Conservation (phyloP, 1,139 yeast genomes). For the Sugiyamaella japonica region DNA sequence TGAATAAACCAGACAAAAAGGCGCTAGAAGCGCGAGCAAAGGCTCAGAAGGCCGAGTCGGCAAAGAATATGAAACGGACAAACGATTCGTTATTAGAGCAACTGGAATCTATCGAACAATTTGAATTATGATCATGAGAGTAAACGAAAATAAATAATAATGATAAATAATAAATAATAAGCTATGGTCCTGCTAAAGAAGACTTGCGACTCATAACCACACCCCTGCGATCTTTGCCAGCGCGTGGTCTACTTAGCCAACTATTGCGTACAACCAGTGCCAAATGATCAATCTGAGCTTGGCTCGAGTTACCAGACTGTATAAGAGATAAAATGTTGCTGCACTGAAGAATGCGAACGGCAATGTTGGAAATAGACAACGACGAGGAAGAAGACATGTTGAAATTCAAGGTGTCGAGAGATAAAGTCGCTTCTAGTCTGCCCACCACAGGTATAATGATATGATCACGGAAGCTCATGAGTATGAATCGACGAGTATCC, state of each 20-base stretch:
- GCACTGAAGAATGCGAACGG: constrained; percentile 53
- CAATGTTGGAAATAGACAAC: constrained; percentile 35
- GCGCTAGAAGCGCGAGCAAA: constrained; percentile 49
- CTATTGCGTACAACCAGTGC: constrained; percentile 31
- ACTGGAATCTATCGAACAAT: constrained; percentile 57
- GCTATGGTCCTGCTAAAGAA: too few species aligned
- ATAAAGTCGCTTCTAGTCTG: constrained; percentile 49
- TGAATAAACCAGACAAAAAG: constrained; percentile 39
- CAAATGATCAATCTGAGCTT: constrained; percentile 52
- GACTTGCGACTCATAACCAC: constrained; percentile 12
- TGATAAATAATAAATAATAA: neutral
- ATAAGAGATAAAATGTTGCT: constrained; percentile 54
- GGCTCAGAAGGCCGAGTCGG: constrained; percentile 28
- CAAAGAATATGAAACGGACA: constrained; percentile 45
- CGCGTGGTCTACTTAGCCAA: constrained; percentile 36
- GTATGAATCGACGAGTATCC: constrained; percentile 39
- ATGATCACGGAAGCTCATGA: constrained; percentile 41
- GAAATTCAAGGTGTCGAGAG: constrained; percentile 28
- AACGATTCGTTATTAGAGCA: constrained; percentile 57
- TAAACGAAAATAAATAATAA: neutral
- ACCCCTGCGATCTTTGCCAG: constrained; percentile 38
- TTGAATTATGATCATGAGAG: constrained; percentile 42
- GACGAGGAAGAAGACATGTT: constrained; percentile 20
- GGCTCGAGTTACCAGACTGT: constrained; percentile 54
- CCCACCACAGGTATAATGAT: constrained; percentile 41